Evolutionary conservation across 768 basidiomycete species (phyloP).

Genomic region (Candolleomyces eurysporus): DNA sequence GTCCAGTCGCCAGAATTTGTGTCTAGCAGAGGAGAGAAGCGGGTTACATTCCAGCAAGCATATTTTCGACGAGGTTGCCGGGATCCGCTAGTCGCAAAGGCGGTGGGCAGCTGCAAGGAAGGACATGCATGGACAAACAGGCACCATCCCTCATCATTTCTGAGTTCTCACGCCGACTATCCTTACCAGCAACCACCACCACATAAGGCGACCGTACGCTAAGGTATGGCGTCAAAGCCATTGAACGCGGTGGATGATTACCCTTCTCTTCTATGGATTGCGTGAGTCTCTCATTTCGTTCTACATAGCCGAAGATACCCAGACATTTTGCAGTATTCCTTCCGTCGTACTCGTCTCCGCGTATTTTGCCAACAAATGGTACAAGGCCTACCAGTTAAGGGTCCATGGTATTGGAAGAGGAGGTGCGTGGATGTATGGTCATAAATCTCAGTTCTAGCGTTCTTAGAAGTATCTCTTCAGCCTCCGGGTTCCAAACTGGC

Average conservation of each 20-base stretch:
- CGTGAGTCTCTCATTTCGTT: constrained; percentile 28
- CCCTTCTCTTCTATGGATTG: constrained; percentile 44
- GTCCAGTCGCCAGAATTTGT: constrained; percentile 39
- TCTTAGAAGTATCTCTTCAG: constrained; percentile 20
- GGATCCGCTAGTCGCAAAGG: too few species aligned
- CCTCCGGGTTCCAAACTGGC: constrained; percentile 55
- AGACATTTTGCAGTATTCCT: constrained; percentile 34
- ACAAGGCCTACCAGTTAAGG: constrained; percentile 41
- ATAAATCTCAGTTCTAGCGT: neutral
- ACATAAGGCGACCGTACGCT: neutral
- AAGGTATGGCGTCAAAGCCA: constrained; percentile 6
- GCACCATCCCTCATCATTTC: too few species aligned
- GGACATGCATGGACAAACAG: too few species aligned
- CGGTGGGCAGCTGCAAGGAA: too few species aligned
- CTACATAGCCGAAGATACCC: neutral
- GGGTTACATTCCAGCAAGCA: constrained; percentile 28
- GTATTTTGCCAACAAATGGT: constrained; percentile 49
- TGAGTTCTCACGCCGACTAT: neutral
- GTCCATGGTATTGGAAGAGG: constrained; percentile 57
- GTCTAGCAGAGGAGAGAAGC: constrained; percentile 52
- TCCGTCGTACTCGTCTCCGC: constrained; percentile 42
- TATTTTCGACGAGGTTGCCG: constrained; percentile 26
- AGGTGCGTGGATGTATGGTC: constrained; percentile 29
- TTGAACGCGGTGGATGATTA: constrained; percentile 24
- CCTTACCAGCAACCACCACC: neutral